phyloP scores from a whole-genome alignment of 306 rosid genomes.

The Prunus dulcis region DNA sequence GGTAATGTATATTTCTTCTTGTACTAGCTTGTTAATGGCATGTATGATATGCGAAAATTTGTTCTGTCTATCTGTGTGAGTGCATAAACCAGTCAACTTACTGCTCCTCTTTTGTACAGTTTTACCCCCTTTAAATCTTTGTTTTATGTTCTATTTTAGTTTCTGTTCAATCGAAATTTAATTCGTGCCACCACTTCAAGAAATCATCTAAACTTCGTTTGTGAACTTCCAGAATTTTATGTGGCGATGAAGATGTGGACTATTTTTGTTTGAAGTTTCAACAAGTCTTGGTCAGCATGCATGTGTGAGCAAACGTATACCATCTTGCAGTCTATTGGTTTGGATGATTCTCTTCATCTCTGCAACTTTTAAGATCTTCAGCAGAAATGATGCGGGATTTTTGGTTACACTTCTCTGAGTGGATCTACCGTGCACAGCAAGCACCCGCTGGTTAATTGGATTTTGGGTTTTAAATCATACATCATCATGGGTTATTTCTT shows the following conservation, averaged over 20 bases:
- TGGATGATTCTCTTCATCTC: neutral
- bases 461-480: neutral
- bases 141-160: neutral
- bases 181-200: neutral
- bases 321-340: neutral
- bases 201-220: neutral
- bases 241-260: slow-evolving; percentile 2
- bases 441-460: neutral
- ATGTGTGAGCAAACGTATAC: neutral
- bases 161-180: neutral
- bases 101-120: neutral
- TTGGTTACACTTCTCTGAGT: neutral
- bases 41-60: neutral
- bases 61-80: neutral
- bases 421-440: slow-evolving; percentile 6
- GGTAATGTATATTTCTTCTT: neutral
- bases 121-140: neutral
- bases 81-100: neutral
- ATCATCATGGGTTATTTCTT: neutral
- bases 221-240: slow-evolving; percentile 6
- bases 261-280: neutral
- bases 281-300: slow-evolving; percentile 6
- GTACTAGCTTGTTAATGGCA: neutral
- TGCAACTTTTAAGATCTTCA: neutral
- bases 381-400: slow-evolving; percentile 4